Evolutionary conservation across 306 rosid species (phyloP).

Genomic region (Acacia acuminata): DNA sequence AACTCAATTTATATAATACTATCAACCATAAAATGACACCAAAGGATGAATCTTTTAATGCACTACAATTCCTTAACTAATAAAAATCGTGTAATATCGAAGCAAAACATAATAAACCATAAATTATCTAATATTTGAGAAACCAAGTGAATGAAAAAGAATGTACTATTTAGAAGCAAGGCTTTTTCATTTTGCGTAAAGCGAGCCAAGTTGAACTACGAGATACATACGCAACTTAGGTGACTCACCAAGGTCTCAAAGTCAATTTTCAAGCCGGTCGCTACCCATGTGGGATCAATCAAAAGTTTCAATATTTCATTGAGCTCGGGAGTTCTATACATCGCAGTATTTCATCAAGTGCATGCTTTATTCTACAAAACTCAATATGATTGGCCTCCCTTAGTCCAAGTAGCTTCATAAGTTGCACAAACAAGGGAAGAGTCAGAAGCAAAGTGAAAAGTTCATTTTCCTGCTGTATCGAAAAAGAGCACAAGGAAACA

Average conservation of each 20-base stretch:
- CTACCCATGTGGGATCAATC: constrained; percentile 86
- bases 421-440: constrained; percentile 56
- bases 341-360: constrained; percentile 82
- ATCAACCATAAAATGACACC: neutral
- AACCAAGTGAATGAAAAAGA: neutral
- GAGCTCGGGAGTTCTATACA: constrained; percentile 69
- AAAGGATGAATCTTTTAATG: neutral
- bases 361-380: constrained; percentile 87
- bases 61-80: neutral
- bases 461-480: neutral
- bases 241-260: constrained; percentile 76
- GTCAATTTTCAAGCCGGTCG: constrained; percentile 87
- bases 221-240: constrained; percentile 49
- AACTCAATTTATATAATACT: neutral
- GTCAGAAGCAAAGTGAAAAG: constrained; percentile 15
- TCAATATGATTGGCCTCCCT: constrained; percentile 95
- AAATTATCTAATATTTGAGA: neutral
- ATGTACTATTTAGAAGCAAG: neutral
- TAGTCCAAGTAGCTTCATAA: constrained; percentile 91
- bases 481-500: neutral
- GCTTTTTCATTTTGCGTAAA: neutral
- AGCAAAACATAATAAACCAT: neutral
- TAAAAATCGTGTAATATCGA: neutral
- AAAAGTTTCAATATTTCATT: constrained; percentile 67
- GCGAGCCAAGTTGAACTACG: constrained; percentile 23